phyloP scores from a whole-genome alignment of 441 rosid species.

The Geranium incanum region DNA sequence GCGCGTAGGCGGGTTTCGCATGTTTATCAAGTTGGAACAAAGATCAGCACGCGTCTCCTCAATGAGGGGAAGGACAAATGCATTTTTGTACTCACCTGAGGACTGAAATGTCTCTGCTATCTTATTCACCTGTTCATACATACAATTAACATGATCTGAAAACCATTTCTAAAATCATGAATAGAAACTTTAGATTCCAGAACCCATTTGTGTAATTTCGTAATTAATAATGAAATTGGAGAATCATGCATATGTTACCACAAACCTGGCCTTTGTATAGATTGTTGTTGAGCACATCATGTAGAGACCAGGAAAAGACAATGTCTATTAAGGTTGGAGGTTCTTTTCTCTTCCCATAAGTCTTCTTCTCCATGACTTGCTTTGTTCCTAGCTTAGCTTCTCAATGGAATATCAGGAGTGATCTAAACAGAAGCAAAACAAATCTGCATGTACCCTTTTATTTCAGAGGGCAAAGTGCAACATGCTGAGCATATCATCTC shows the following conservation, averaged over 20 bases:
- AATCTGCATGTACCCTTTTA: background rate
- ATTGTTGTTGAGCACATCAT: constrained; percentile 2
- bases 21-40: background rate
- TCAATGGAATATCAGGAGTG: background rate
- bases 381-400: background rate
- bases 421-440: background rate
- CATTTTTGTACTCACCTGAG: constrained; percentile 12
- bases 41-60: constrained; percentile 23
- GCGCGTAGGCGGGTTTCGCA: background rate
- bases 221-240: background rate
- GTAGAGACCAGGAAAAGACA: background rate
- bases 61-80: constrained; percentile 23
- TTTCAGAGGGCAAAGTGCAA: background rate
- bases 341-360: background rate
- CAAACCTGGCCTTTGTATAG: background rate
- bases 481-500: background rate
- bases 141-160: background rate
- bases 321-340: background rate
- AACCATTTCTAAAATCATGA: background rate
- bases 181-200: too few species aligned
- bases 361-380: background rate
- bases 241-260: background rate
- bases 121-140: constrained; percentile 16
- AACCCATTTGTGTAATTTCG: background rate
- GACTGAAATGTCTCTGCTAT: constrained; percentile 22